These are phyloP conservation scores for Escovopsis sp. DNA, from an alignment of 2,329 filamentous ascomycete genomes.

Conservation along the genomic window DNA sequence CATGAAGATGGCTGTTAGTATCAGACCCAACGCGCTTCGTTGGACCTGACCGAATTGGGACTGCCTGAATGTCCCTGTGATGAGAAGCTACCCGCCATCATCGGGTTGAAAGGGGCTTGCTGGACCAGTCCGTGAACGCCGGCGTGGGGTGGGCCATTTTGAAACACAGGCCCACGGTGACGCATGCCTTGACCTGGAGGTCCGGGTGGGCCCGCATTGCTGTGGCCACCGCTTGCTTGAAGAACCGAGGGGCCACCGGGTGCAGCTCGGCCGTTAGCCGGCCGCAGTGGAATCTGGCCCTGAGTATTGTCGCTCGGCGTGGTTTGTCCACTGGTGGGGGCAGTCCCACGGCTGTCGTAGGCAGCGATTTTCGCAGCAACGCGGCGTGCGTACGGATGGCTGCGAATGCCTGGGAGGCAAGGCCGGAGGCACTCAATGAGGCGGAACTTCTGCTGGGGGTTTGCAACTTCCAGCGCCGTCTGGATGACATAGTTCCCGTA, in stretches of 20 bases:
- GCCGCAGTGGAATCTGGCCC: conserved; percentile 38
- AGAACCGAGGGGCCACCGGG: conserved; percentile 25
- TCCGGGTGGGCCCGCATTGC: conserved; percentile 12
- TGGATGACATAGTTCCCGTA: conserved; percentile 98
- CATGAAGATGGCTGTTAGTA: neutral
- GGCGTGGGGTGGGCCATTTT: conserved; percentile 14
- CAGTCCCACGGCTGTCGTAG: conserved; percentile 34
- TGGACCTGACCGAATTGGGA: conserved; percentile 14
- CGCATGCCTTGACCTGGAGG: conserved; percentile 13
- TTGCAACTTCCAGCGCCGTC: conserved; percentile 79
- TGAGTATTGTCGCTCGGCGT: conserved; percentile 38
- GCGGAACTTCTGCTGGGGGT: conserved; percentile 54
- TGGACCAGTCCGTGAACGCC: conserved; percentile 12
- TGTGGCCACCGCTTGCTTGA: conserved; percentile 6
- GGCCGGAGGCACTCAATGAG: conserved; percentile 78
- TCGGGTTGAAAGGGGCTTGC: conserved; percentile 16
- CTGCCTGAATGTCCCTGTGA: conserved; percentile 11
- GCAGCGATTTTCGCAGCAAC: conserved; percentile 76
- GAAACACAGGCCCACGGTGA: conserved; percentile 22
- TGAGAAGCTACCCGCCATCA: conserved; percentile 12
- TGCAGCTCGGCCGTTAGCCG: conserved; percentile 27
- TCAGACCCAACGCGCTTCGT: conserved; percentile 27
- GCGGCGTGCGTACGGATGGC: conserved; percentile 86
- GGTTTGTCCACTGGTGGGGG: conserved; percentile 31
- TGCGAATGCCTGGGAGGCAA: conserved; percentile 68